Base-by-base conservation (phyloP, 768 basidiomycete genomes). In the Polyporus arcularius region DNA sequence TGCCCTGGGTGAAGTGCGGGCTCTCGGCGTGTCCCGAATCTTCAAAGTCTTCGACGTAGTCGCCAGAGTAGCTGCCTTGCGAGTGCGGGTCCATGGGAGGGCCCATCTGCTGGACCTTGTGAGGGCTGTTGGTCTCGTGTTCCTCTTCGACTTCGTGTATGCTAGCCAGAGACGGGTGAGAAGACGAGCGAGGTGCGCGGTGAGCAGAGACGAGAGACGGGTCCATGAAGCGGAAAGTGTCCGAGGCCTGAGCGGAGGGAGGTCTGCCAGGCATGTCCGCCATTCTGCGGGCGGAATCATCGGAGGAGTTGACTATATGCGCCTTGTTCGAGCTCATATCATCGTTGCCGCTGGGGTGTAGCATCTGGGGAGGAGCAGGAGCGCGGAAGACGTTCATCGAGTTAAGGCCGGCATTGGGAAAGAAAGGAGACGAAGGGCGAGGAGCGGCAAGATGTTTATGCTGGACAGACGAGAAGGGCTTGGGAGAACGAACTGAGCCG, bases 251-350 rank as follows among this genome's bases (percentile, higher is more conserved):
- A 5, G 48, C 53, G 16, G 35, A 38, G 18, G 32, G 31, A 3
- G 14, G 31, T 14, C 16, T 64, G 40, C 9, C 10, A 8, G 30
- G 26, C 12, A 42, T 11, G 28, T 48, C 42, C 10, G 55, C 6
- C 16, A 28, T 46, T 28, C 60, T 51, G 39, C 46, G 39, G 38
- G 15, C 31, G 51, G 61, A 32, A 45, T 4, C 9, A 0, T 30
- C 1, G 28, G 10, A 15, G 21, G 54, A 46, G 30, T 53, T 55
- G 63, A 54, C 49, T 71, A 64, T 71, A 71, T 71, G 70, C 70
- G 70, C 64, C 18, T 53, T 21, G 45, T 69, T 66, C 0, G 64
- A 56, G 57, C 55, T 64, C 41, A 69, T 47, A 0, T 67, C 66
- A 43, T 67, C 64, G 4, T 42, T 30, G 55, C 47, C 41, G 58